Evolutionary conservation across 2,329 filamentous ascomycete genomes (phyloP), one percentile per base, ranked within the genome.

Genomic region (Alternaria burnsii): DNA sequence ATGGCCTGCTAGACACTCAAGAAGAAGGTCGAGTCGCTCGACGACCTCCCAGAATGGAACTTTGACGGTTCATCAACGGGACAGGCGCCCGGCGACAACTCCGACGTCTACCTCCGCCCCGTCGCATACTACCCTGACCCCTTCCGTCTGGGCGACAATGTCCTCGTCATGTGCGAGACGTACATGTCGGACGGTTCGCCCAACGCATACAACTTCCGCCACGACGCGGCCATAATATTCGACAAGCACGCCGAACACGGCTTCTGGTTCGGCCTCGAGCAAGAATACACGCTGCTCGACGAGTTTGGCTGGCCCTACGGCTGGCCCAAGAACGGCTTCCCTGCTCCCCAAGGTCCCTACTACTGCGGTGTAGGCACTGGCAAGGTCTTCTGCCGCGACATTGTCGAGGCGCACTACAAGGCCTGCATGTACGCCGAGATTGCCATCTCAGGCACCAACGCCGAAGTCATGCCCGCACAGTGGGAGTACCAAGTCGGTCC

Each of bases 401-500:
- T 99, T 66, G 94, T 99, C 71, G 94, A 98, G 85, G 90, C 92
- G 68, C 92, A 97, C 85, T 94, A 93, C 89, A 92, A 92, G 83
- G 90, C 90, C 69, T 97, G 88, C 86, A 79, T 98, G 81, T 97
- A 93, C 80, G 88, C 94, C 62, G 90, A 91, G 62, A 87, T 99
- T 82, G 89, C 94, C 81, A 98, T 99, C 82, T 97, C 94, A 26
- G 95, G 95, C 77, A 98, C 95, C 84, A 99, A 99, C 82, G 95
- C 95, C 69, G 95, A 99, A 87, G 95, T 99, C 77, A 97, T 97
- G 92, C 91, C 93, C 67, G 93, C 91, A 62, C 94, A 97, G 83
- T 98, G 94, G 94, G 94, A 98, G 82, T 97, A 92, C 89, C 94
- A 97, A 80, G 92, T 97, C 74, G 94, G 94, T 59, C 94, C 94